Conservation (phyloP, 2,329 filamentous ascomycete species). For the Colletotrichum ledebouriae region DNA sequence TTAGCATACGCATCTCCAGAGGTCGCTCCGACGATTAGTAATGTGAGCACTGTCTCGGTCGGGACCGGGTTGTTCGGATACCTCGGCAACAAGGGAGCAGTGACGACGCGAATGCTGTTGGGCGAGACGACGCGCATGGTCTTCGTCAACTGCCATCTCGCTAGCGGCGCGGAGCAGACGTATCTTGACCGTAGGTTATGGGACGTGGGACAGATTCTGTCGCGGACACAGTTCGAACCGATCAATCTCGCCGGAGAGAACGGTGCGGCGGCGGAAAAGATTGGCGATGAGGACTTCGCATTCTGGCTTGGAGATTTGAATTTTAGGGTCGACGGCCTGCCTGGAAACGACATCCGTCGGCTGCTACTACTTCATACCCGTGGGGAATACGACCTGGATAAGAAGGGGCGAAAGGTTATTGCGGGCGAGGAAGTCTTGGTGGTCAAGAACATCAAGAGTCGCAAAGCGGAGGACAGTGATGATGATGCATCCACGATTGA, state of each 20-base stretch:
- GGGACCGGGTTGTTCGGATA: constrained; percentile 94
- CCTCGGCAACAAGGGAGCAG: constrained; percentile 95
- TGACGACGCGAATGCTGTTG: constrained; percentile 83
- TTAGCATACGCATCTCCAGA: constrained; percentile 88
- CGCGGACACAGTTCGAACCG: constrained; percentile 82
- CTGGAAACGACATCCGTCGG: constrained; percentile 89
- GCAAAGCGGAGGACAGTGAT: constrained; percentile 56
- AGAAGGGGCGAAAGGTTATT: constrained; percentile 55
- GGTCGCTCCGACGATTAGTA: constrained; percentile 80
- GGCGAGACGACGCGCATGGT: constrained; percentile 91
- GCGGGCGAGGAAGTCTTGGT: constrained; percentile 57
- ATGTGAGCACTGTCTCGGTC: constrained; percentile 84
- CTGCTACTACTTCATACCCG: constrained; percentile 85
- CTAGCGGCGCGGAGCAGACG: constrained; percentile 84
- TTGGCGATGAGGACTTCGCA: constrained; percentile 92
- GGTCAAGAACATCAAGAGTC: constrained; percentile 46
- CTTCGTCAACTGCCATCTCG: constrained; percentile 92
- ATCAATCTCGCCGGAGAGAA: constrained; percentile 75
- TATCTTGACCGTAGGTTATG: constrained; percentile 88
- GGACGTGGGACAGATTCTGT: constrained; percentile 85
- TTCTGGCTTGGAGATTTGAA: constrained; percentile 99
- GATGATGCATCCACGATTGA: constrained; percentile 57
- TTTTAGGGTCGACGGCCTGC: constrained; percentile 89
- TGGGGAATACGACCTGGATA: constrained; percentile 78
- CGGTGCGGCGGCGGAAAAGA: constrained; percentile 74